Base-by-base conservation (phyloP, 805 yeast species). In the Candida oleophila region DNA sequence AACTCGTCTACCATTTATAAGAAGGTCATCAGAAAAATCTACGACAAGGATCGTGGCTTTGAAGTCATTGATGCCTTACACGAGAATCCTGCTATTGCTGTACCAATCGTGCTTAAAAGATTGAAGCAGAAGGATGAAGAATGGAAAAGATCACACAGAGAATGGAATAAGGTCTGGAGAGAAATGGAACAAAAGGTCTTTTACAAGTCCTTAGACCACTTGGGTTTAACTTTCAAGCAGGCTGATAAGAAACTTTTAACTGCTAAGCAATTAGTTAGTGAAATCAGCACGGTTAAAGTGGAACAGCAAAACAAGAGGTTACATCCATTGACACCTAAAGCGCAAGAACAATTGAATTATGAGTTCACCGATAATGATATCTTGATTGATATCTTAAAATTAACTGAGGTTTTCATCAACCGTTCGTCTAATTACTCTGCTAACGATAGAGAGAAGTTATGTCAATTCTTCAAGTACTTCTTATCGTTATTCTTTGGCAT, bases 101-200 rank as follows among this genome's bases (percentile, higher is more conserved):
- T 94, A 32, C 98, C 99, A 1, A 83, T 94, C 48, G 95, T 94
- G 12, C 74, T 94, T 65, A 88, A 85, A 56, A 82, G 99, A 60
- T 78, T 94, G 62, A 94, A 94, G 68, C 98, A 94, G 68, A 94
- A 94, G 68, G 98, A 94, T 63, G 98, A 94, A 67, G 99, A 94
- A 68, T 94, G 99, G 99, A 87, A 89, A 66, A 81, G 97, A 51
- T 91, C 97, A 1, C 99, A 92, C 59, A 82, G 98, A 57, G 98
- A 94, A 64, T 94, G 99, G 98, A 92, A 92, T 68, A 92, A 92
- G 63, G 96, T 90, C 12, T 94, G 99, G 99, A 83, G 99, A 61
- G 98, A 92, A 68, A 83, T 95, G 69, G 99, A 94, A 66, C 96
- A 91, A 61, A 91, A 89, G 59, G 96, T 90, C 0, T 91, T 87